These are phyloP conservation scores for Xerocomellus dryophilus DNA, from an alignment of 768 basidiomycete genomes.

Conservation along the genomic window DNA sequence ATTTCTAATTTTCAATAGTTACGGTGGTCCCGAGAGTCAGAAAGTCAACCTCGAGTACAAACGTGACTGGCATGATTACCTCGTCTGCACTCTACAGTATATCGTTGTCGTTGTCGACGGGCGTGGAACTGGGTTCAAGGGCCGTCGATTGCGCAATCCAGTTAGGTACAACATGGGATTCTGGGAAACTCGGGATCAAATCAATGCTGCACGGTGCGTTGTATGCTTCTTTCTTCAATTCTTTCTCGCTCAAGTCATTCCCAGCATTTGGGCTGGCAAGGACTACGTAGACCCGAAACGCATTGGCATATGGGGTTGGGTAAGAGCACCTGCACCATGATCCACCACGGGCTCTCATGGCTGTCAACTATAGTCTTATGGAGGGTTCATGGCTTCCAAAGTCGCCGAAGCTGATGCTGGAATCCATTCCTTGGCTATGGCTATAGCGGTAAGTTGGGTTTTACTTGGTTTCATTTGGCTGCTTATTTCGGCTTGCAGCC, in stretches of 20 bases:
- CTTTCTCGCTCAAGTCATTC: not conserved
- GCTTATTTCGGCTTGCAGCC: conserved; percentile 46
- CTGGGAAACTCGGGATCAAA: conserved; percentile 87
- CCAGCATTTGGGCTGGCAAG: conserved; percentile 78
- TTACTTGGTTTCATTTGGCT: not conserved
- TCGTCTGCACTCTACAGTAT: conserved; percentile 78
- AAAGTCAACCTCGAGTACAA: conserved; percentile 61
- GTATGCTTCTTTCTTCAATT: conserved; percentile 3
- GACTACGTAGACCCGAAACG: conserved; percentile 84
- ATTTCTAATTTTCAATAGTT: conserved; percentile 42
- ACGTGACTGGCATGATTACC: conserved; percentile 85
- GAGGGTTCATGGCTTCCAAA: conserved; percentile 94
- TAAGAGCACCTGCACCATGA: conserved; percentile 37
- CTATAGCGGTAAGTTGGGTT: conserved; percentile 68
- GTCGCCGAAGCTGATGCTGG: conserved; percentile 87
- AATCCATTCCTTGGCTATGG: conserved; percentile 87
- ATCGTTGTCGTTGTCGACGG: conserved; percentile 89
- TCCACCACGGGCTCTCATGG: not conserved
- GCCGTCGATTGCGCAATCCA: conserved; percentile 77
- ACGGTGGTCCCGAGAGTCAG: conserved; percentile 90
- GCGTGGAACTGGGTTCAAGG: conserved; percentile 90
- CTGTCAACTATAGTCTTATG: conserved; percentile 66
- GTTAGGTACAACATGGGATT: conserved; percentile 88
- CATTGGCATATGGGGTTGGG: conserved; percentile 99
- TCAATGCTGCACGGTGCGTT: conserved; percentile 76